A percentile compares a stretch with the other conserved stretches of the same genome.
phyloP scores from a whole-genome alignment of 768 basidiomycete species.

The Kwoniella heveanensis region DNA sequence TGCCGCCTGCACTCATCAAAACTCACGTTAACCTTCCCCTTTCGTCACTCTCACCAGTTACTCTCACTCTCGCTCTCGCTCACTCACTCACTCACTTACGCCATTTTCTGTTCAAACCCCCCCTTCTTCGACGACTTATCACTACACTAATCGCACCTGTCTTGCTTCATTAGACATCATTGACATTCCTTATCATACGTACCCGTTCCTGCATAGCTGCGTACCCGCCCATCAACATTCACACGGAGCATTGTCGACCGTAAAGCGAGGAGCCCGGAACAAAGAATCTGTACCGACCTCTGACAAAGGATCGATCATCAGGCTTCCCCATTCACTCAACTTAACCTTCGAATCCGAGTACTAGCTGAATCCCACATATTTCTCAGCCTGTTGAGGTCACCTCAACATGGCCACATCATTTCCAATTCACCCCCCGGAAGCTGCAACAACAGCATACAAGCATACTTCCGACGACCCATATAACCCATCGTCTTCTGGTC shows the following conservation, averaged over 20 bases:
- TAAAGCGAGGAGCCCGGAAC: too few species aligned
- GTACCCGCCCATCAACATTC: too few species aligned
- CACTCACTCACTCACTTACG: background rate
- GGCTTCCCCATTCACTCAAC: background rate
- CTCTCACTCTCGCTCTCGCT: background rate
- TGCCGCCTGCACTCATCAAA: background rate
- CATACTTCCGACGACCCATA: background rate
- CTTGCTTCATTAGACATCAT: background rate
- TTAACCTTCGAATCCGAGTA: background rate
- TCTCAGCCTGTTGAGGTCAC: background rate
- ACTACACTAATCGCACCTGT: too few species aligned
- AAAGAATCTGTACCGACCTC: background rate
- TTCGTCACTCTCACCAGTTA: background rate
- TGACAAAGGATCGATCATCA: slow-evolving; percentile 14
- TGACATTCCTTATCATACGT: background rate
- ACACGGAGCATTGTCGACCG: too few species aligned
- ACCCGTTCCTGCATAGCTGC: background rate
- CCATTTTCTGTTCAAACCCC: too few species aligned
- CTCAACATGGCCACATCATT: background rate
- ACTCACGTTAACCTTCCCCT: background rate
- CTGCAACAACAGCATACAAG: background rate
- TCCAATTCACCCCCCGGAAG: background rate
- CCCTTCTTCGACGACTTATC: too few species aligned
- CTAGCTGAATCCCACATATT: background rate
- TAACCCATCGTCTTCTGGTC: background rate